A percentile compares a stretch with the other conserved stretches of the same genome.
Conservation (phyloP, 2,329 filamentous ascomycete species). For the Pezicula radicicola region DNA sequence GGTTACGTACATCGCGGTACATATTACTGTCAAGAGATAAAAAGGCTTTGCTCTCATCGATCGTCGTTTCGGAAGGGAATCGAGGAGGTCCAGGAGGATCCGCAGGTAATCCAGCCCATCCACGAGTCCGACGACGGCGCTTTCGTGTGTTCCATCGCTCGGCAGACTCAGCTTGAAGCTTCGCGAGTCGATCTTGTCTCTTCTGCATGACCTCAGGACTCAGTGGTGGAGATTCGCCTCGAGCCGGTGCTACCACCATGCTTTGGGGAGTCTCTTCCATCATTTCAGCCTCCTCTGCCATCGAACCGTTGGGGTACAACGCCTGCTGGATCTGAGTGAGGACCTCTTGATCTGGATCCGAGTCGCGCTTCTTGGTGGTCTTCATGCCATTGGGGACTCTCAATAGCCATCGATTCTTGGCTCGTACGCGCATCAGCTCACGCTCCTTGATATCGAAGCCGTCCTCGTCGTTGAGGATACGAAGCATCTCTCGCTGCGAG, state of each 20-base stretch:
- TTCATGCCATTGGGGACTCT: slow-evolving; percentile 59
- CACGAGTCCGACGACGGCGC: slow-evolving; percentile 63
- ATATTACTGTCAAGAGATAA: slow-evolving; percentile 59
- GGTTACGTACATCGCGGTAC: slow-evolving; percentile 63
- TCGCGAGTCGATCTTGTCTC: slow-evolving; percentile 49
- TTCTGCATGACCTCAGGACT: slow-evolving; percentile 47
- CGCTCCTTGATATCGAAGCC: slow-evolving; percentile 71
- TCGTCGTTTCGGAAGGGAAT: slow-evolving; percentile 79
- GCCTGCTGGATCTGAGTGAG: slow-evolving; percentile 30
- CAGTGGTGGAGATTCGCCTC: slow-evolving; percentile 30
- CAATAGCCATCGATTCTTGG: slow-evolving; percentile 66
- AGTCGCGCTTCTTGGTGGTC: slow-evolving; percentile 28
- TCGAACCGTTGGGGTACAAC: slow-evolving; percentile 26
- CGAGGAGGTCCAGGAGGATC: slow-evolving; percentile 67
- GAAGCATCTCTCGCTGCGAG: slow-evolving; percentile 70
- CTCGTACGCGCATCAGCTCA: slow-evolving; percentile 67
- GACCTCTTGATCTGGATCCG: slow-evolving; percentile 29
- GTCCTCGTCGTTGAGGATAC: slow-evolving; percentile 62
- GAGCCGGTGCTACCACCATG: slow-evolving; percentile 14
- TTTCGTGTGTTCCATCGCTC: slow-evolving; percentile 63
- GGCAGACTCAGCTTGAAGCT: slow-evolving; percentile 55
- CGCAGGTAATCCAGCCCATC: slow-evolving; percentile 65
- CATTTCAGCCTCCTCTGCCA: slow-evolving; percentile 23
- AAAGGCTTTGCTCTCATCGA: slow-evolving; percentile 73
- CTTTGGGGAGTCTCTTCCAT: slow-evolving; percentile 20